phyloP scores from a whole-genome alignment of 352 stramenopile species.

The Globisporangium nagaii region DNA sequence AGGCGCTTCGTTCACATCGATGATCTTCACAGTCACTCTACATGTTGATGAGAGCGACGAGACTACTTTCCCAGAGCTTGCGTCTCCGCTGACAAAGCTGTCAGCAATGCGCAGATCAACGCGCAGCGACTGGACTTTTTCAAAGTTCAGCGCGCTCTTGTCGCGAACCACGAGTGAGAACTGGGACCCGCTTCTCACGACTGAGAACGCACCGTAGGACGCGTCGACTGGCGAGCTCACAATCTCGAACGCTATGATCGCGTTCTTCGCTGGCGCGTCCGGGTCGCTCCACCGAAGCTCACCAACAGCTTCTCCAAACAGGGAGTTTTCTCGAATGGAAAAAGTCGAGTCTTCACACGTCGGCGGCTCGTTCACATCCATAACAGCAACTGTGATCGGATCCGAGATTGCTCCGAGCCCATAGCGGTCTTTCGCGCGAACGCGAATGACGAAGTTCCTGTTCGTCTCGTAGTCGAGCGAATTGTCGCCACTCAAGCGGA shows the following conservation, averaged over 20 bases:
- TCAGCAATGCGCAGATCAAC: conserved; percentile 7
- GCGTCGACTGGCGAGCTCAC: conserved; percentile 9
- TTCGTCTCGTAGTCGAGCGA: conserved; percentile 34
- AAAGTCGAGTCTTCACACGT: conserved; percentile 10
- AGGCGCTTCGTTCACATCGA: conserved; percentile 47
- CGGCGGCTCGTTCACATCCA: conserved; percentile 28
- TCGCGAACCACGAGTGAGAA: not conserved
- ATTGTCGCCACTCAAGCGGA: conserved; percentile 26
- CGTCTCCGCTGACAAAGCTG: conserved; percentile 2
- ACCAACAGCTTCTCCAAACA: conserved; percentile 14
- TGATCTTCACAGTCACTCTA: conserved; percentile 21
- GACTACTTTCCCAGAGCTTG: conserved; percentile 7
- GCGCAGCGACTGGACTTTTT: not conserved
- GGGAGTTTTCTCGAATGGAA: conserved; percentile 24
- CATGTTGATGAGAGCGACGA: conserved; percentile 39
- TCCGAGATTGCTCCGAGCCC: conserved; percentile 21
- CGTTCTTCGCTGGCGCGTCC: conserved; percentile 29
- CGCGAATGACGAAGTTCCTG: conserved; percentile 17
- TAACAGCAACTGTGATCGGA: conserved; percentile 12
- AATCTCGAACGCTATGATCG: conserved; percentile 46
- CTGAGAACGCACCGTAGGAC: conserved; percentile 2
- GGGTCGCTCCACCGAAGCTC: conserved; percentile 33
- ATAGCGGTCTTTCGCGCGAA: conserved; percentile 41
- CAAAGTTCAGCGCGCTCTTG: not conserved
- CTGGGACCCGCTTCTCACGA: not conserved